A percentile compares a stretch with the other conserved stretches of the same genome.
phyloP scores from a whole-genome alignment of 768 basidiomycete genomes.

The Austroboletus eburneus region DNA sequence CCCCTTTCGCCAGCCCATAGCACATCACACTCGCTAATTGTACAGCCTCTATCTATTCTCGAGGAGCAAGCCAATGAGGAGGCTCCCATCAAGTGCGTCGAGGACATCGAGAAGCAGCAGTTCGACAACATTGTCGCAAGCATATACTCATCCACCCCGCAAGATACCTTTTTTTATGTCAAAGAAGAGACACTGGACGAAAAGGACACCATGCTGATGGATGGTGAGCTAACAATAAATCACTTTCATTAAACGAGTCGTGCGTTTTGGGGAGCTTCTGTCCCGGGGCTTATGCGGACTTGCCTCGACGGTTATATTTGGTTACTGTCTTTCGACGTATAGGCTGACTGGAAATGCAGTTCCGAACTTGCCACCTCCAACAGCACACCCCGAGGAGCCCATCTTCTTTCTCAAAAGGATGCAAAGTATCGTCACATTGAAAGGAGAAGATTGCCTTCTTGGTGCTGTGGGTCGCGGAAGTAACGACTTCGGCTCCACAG shows the following conservation, averaged over 20 bases:
- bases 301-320: constrained; percentile 15
- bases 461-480: background rate
- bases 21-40: constrained; percentile 17
- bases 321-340: constrained; percentile 12
- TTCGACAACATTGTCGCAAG: constrained; percentile 31
- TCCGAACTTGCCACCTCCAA: constrained; percentile 53
- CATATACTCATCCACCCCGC: constrained; percentile 29
- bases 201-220: constrained; percentile 49
- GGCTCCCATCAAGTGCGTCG: background rate
- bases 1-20: constrained; percentile 17
- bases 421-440: constrained; percentile 23
- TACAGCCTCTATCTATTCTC: constrained; percentile 21
- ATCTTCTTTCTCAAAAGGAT: constrained; percentile 33
- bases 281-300: constrained; percentile 23
- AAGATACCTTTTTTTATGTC: constrained; percentile 35
- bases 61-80: constrained; percentile 1
- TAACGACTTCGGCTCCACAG: constrained; percentile 1
- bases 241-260: constrained; percentile 7
- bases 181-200: constrained; percentile 56
- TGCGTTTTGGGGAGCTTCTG: constrained; percentile 12
- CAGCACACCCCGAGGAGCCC: constrained; percentile 34
- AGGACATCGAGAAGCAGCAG: constrained; percentile 11
- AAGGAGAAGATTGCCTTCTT: constrained; percentile 8
- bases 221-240: constrained; percentile 40
- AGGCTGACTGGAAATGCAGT: constrained; percentile 38